Base-by-base conservation (phyloP, 441 rosid genomes). In the Pelargonium myrrhifolium region DNA sequence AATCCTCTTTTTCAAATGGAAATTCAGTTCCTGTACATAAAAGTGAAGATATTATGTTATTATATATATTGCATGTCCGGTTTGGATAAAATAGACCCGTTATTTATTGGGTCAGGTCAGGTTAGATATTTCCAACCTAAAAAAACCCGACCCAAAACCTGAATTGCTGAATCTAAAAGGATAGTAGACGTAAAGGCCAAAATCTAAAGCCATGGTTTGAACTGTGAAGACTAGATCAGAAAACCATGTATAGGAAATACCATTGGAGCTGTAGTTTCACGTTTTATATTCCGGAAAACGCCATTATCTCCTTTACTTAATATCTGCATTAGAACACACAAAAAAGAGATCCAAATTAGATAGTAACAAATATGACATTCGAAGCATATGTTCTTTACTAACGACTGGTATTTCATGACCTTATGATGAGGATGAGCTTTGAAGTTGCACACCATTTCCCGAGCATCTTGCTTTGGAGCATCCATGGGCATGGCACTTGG, bases 281-380 rank as follows among this genome's bases (percentile, higher is more conserved):
- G 80, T 81, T 89, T 92, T 83, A 70, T 82, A 77, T 84, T 90
- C 72, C 83, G 82, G 65, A 86, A 85, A 67, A 92, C 77, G 10
- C 96, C 98, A 53, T 88, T 78, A 68, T 92, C 93, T 65, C 96
- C 97, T 85, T 82, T 87, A 72, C 93, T 88, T 73, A 90, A 80
- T 79, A 92, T 84, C 97, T 92, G 84, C 80, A 77, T 61, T 68
- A 42, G 3, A 28, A 28, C 31, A 66, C 67, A 55, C 6, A 39
- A 17, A 8, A 60, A 72, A 58, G 49, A 60, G 47, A 56, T 43
- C 14, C 61, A 56, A 10, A 68, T 40, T 65, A 75, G 62, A 51
- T 55, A 62, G 68, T 24, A 51, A n/a, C 11, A 51, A 62, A 10
- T 43, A 56, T 65, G 67, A 63, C 60, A 67, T 35, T 26, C 42